Percentiles rank a stretch among this genome's conserved stretches.
phyloP scores from a whole-genome alignment of 306 rosid species.

The Acacia crassicarpa region DNA sequence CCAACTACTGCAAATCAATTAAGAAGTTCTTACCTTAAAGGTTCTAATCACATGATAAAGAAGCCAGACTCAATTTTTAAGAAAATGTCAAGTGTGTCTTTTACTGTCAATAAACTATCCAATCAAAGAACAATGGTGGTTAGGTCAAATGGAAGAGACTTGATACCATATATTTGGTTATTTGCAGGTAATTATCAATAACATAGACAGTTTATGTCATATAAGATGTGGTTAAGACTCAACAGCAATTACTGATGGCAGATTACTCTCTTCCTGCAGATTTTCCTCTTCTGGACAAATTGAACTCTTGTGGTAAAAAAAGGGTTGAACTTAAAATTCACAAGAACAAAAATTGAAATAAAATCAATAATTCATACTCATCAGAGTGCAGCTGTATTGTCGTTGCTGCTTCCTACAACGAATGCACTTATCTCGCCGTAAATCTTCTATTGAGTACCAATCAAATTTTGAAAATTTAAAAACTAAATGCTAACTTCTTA shows the following conservation, averaged over 20 bases:
- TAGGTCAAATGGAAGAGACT: neutral
- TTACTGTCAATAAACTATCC: neutral
- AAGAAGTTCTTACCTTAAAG: neutral
- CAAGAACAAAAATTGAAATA: neutral
- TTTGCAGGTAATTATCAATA: too few relatives aligned
- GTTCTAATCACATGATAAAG: constrained; percentile 4
- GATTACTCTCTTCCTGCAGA: too few relatives aligned
- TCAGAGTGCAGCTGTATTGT: neutral
- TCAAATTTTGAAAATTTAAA: neutral
- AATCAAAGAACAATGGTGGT: neutral
- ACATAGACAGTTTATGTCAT: too few relatives aligned
- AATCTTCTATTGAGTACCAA: neutral
- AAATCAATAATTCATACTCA: neutral
- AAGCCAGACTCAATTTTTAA: neutral
- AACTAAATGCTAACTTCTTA: constrained; percentile 12
- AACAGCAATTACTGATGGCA: too few relatives aligned
- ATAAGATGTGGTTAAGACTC: too few relatives aligned
- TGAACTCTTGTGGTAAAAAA: too few relatives aligned
- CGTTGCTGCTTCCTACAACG: neutral
- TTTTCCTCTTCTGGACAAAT: too few relatives aligned
- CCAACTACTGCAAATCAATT: neutral
- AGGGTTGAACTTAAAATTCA: too few relatives aligned
- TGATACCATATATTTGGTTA: too few relatives aligned
- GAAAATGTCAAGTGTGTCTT: neutral
- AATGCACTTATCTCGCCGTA: neutral